phyloP scores from a whole-genome alignment of 2,329 filamentous ascomycete species.

The Sporothrix phasma region DNA sequence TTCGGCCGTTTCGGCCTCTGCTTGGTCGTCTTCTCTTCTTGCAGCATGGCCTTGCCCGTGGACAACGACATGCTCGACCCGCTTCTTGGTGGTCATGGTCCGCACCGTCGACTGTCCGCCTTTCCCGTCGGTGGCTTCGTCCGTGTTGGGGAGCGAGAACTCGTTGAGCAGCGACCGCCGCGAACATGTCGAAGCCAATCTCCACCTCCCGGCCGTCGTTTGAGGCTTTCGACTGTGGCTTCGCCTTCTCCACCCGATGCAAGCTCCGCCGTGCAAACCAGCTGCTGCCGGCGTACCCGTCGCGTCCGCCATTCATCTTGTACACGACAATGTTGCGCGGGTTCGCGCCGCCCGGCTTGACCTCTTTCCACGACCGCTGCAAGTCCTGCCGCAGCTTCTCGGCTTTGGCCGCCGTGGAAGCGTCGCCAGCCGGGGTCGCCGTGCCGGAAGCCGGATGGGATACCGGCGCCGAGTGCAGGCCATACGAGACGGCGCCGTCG shows the following conservation, averaged over 20 bases:
- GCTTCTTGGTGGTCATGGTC: slow-evolving; percentile 73
- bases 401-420: slow-evolving; percentile 34
- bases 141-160: slow-evolving; percentile 53
- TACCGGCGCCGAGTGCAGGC: neutral
- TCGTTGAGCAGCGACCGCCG: slow-evolving; percentile 66
- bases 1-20: neutral
- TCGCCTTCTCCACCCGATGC: slow-evolving; percentile 35
- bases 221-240: neutral
- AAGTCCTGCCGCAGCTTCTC: slow-evolving; percentile 35
- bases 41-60: slow-evolving; percentile 29
- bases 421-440: neutral
- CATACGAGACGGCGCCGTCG: slow-evolving; percentile 36
- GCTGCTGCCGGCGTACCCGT: slow-evolving; percentile 70
- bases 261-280: slow-evolving; percentile 87
- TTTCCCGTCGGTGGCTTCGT: slow-evolving; percentile 51
- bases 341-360: slow-evolving; percentile 63
- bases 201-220: neutral
- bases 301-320: slow-evolving; percentile 32
- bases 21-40: slow-evolving; percentile 33
- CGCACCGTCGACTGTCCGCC: slow-evolving; percentile 65
- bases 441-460: neutral
- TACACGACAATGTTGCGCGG: slow-evolving; percentile 68
- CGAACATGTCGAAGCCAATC: slow-evolving; percentile 63
- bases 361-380: slow-evolving; percentile 79
- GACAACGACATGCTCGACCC: slow-evolving; percentile 52